Evolutionary conservation across 2,329 filamentous ascomycete genomes (phyloP), one percentile per base, ranked within the genome.

Genomic region (Penicillium sp.): DNA sequence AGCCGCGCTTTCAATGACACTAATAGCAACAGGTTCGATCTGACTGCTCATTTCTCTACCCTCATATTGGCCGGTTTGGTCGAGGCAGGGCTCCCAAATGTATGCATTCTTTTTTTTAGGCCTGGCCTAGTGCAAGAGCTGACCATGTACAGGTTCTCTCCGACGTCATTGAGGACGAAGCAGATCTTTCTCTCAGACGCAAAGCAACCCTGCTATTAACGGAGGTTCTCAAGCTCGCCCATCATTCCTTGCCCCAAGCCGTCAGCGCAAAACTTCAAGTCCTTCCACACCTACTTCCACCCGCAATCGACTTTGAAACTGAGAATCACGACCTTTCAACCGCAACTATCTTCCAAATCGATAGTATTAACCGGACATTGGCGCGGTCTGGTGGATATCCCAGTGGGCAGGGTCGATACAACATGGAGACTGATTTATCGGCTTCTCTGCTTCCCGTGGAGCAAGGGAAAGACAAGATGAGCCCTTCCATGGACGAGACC

Each of bases 321-420:
- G 85, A 92, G 30, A 82, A 86, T 25, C 87, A 90, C 52, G 92
- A 92, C 63, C 81, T 89, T 54, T 91, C 93, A 7, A 92, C 91
- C 8, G 88, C 91, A 8, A 95, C 95, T 17, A 90, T 99, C 12
- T 99, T 97, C 68, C 94, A 97, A 70, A 96, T 99, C 51, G 96
- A 96, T 76, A 97, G 93, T 69, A 91, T 99, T 62, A 99, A 93
- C 72, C 86, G 91, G 60, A 97, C 92, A 0, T 77, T 99, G 14
- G 95, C 95, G 69, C 84, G 91, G 55, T 95, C 90, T 45, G 84
- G 85, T 6, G 76, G 78, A n/a, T 67, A 75, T 36, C 64, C 73
- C 30, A 69, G 69, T 48, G 68, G 68, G 28, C 63, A 72, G 4
- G 77, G 75, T 51, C 71, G 73, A 55, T 76, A 77, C 45, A 72